Conservation (phyloP, 2,329 filamentous ascomycete genomes). For the Epichloe sp. region DNA sequence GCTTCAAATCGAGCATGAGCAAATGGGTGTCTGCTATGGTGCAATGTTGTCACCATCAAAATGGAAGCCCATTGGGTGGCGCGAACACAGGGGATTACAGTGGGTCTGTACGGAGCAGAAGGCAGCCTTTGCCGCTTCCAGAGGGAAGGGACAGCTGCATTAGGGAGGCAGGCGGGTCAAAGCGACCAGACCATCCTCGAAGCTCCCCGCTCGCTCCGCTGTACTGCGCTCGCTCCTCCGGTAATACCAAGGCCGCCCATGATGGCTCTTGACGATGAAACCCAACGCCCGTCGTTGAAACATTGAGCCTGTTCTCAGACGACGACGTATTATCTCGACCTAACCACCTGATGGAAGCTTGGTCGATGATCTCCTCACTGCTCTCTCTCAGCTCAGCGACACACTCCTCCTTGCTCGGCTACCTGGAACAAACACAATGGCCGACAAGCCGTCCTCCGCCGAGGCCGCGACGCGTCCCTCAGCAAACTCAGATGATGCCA, state of each 20-base stretch:
- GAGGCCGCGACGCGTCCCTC: not conserved
- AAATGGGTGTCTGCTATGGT: slow-evolving; percentile 1
- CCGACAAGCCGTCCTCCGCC: not conserved
- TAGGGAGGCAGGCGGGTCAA: not conserved
- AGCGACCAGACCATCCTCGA: not conserved
- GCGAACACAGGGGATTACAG: not conserved
- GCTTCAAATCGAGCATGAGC: not conserved
- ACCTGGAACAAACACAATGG: not conserved
- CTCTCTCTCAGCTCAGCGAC: not conserved
- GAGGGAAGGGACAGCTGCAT: too few relatives aligned
- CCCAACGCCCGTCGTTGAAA: not conserved
- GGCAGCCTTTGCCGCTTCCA: too few relatives aligned
- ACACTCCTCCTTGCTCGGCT: too few relatives aligned
- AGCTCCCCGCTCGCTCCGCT: not conserved
- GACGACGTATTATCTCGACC: not conserved
- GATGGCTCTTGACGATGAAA: not conserved
- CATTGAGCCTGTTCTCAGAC: not conserved
- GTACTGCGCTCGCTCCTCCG: not conserved
- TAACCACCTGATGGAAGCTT: not conserved
- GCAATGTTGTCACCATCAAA: not conserved
- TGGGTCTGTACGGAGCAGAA: too few relatives aligned
- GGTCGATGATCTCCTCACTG: not conserved
- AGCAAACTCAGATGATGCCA: slow-evolving; percentile 6
- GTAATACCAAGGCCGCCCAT: not conserved
- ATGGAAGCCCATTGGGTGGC: not conserved